These are phyloP conservation scores for Cupressus sempervirens DNA, from an alignment of 75 land plant genomes.

Conservation along the genomic window DNA sequence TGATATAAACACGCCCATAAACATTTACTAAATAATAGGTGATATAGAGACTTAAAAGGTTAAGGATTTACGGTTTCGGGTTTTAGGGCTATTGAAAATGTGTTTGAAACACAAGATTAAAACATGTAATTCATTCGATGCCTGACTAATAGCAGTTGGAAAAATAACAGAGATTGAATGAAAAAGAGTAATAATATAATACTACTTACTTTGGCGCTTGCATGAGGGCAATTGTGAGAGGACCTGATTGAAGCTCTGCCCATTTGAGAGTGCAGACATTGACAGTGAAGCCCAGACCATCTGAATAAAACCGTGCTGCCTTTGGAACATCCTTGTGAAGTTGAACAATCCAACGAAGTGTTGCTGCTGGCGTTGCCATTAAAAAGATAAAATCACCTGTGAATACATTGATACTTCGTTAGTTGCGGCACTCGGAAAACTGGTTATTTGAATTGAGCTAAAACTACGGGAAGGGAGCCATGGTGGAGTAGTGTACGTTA, in stretches of 20 bases:
- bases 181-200: too few relatives aligned
- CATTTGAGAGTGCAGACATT: constrained; percentile 57
- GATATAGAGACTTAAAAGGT: background rate
- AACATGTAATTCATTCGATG: background rate
- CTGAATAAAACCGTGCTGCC: constrained; percentile 81
- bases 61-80: background rate
- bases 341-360: constrained; percentile 71
- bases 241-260: constrained; percentile 37
- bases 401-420: background rate
- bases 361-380: background rate
- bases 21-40: background rate
- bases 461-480: background rate
- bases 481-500: too few relatives aligned
- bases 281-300: constrained; percentile 78
- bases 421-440: background rate
- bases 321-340: constrained; percentile 88
- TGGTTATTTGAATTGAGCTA: background rate
- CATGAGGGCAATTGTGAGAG: constrained; percentile 85
- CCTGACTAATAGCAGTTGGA: background rate
- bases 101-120: background rate
- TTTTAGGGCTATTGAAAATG: background rate
- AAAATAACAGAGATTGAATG: background rate
- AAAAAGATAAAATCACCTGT: background rate
- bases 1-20: background rate
- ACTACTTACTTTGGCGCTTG: constrained; percentile 53